Evolutionary conservation across 2,329 filamentous ascomycete species (phyloP), one percentile per base, ranked within the genome.

Genomic region (Nigrospora sphaerica): DNA sequence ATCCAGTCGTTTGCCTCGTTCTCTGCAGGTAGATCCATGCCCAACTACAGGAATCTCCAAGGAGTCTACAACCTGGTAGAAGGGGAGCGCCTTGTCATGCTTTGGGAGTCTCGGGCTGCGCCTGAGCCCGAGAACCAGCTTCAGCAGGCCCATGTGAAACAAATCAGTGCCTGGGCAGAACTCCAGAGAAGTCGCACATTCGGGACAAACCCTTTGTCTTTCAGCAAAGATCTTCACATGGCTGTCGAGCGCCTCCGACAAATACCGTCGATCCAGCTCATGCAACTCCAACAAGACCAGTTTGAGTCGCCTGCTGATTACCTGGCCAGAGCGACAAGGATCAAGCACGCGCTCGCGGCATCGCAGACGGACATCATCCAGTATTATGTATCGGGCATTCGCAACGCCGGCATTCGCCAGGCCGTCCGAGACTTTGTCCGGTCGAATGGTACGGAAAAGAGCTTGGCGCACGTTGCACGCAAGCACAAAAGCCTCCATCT

Each of bases 401-500:
- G 63, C 34, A 65, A 71, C 39, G 60, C 65, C 39, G 59, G 69
- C 1, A 65, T 80, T 32, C 71, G 73, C n/a, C 60, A 66, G 9
- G 56, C 63, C 14, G 59, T 82, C 3, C 55, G 55, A 12, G 50
- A 53, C 1, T 73, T 70, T 46, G 51, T 56, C 12, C 35, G 51
- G n/a, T 48, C 52, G 1, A 52, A 54, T 28, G 23, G 23, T 14
- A 52, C 51, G 10, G 45, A 46, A 13, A 51, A 55, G 4, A 62
- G 54, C 12, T 55, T 82, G 14, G 63, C 62, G 16, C 66, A 66
- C 3, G 60, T 77, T 6, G 67, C 70, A 2, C 68, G 69, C 45
- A 67, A 65, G 33, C 80, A 84, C 60, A 77, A 76, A 57, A 70
- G 68, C 42, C 58, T 82, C 14, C 74, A 83, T 53, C 69, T 84